Evolutionary conservation across 495 filamentous ascomycete species (phyloP), one percentile per base, ranked within the genome.

Genomic region (Viridothelium virens): DNA sequence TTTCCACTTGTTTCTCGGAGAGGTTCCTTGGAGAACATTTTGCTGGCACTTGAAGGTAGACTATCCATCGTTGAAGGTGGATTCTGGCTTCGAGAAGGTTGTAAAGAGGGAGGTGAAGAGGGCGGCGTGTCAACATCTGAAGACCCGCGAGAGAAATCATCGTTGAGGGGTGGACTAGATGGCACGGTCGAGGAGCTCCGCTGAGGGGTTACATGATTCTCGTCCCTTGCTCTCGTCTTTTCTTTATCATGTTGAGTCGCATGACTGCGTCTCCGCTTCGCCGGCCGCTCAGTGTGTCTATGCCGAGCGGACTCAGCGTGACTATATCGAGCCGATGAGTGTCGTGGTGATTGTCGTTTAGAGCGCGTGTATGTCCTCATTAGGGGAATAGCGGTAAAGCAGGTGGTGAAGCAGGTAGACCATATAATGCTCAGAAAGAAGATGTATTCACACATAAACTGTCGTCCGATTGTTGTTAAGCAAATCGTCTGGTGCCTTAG

Each of bases 1-100:
- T 65, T 65, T 11, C 46, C 63, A 37, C 18, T 65, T 12, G 39
- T 38, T 25, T 65, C 25, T n/a, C 63, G 50, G 6, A 65, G 63
- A 16, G 63, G 47, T 12, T 53, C 47, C 33, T 39, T 38, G 3
- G 38, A 47, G 5, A 10, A 18, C 56, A 16, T 25, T n/a, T 33
- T 56, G 10, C 31, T 38, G 5, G 39, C 18, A 4, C 44, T 31
- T 48, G 63, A 38, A 56, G 63, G 31, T 7, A 11, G 25, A 34
- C 18, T 31, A 14, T 9, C 5, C 5, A 36, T 59, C 31, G 18
- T 56, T 12, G 63, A 16, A 25, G 9, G 31, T 16, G 34, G 18
- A 18, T 34, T 39, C 31, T 53, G 9, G 31, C 50, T 5, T 41
- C 14, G 10, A 47, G 4, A 4, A 12, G 46, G 5, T 9, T 9